Percentiles rank a stretch among this genome's conserved stretches.
phyloP scores from a whole-genome alignment of 306 rosid genomes.

The Biancaea sappan region DNA sequence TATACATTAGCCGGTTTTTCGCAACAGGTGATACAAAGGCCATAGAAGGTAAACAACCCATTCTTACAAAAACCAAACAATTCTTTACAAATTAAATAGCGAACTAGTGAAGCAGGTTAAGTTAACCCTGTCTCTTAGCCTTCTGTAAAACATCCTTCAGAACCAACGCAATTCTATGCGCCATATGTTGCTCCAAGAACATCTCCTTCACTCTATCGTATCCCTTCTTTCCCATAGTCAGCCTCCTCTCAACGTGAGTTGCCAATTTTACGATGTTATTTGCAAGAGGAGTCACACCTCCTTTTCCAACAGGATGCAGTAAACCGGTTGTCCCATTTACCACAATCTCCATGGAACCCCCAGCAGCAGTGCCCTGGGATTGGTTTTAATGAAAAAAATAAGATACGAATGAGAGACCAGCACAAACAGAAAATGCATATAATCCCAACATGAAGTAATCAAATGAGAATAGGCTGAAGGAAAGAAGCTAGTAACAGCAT shows the following conservation, averaged over 20 bases:
- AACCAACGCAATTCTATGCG: constrained; percentile 78
- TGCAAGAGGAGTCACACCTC: constrained; percentile 67
- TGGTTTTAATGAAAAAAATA: background rate
- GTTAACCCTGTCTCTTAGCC: constrained; percentile 44
- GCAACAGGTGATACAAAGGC: constrained; percentile 37
- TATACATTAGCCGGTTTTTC: constrained; percentile 21
- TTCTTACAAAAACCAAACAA: constrained; percentile 17
- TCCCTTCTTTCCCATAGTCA: constrained; percentile 87
- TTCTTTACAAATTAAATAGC: constrained; percentile 35
- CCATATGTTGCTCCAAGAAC: constrained; percentile 85
- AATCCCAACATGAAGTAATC: constrained; percentile 4
- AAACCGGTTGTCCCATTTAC: constrained; percentile 79
- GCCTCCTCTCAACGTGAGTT: constrained; percentile 82
- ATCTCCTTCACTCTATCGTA: constrained; percentile 76
- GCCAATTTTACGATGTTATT: constrained; percentile 81
- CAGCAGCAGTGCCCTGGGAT: constrained; percentile 86
- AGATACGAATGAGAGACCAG: background rate
- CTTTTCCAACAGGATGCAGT: constrained; percentile 82
- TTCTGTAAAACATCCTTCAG: constrained; percentile 69
- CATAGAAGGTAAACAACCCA: constrained; percentile 5
- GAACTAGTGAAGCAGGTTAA: constrained; percentile 29
- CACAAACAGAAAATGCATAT: background rate
- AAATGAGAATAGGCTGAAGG: background rate
- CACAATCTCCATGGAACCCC: constrained; percentile 93
- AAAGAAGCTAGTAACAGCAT: background rate